Conservation (phyloP, 371 early-diverging fungal genomes). For the Coemansia sp. region DNA sequence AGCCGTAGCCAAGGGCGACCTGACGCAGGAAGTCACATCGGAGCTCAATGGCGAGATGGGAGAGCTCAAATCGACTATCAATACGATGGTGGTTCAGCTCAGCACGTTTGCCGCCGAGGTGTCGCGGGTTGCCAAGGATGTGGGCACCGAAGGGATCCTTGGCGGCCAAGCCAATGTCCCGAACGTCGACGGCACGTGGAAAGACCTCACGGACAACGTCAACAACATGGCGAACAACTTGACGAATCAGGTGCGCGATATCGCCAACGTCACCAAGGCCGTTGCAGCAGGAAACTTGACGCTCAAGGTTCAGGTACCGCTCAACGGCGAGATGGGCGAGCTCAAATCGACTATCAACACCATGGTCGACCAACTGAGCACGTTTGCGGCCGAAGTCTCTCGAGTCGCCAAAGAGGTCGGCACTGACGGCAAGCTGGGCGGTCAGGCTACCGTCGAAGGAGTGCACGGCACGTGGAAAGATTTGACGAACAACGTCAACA, state of each 20-base stretch:
- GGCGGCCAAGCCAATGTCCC: slow-evolving; percentile 63
- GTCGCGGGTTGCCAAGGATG: slow-evolving; percentile 41
- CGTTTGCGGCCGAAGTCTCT: slow-evolving; percentile 57
- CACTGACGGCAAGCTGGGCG: slow-evolving; percentile 61
- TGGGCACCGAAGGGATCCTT: slow-evolving; percentile 50
- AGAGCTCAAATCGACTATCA: slow-evolving; percentile 61
- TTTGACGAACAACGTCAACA: slow-evolving; percentile 57
- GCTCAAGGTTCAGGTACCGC: slow-evolving; percentile 57
- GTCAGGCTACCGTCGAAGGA: slow-evolving; percentile 58
- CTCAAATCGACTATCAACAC: slow-evolving; percentile 71
- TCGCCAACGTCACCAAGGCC: slow-evolving; percentile 48
- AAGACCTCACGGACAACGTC: slow-evolving; percentile 57
- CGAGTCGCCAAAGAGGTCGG: slow-evolving; percentile 68
- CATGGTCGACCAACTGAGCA: slow-evolving; percentile 61
- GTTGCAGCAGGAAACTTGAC: slow-evolving; percentile 58
- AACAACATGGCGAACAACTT: slow-evolving; percentile 62
- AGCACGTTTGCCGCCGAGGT: slow-evolving; percentile 61
- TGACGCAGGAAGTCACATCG: slow-evolving; percentile 57
- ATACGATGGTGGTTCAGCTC: slow-evolving; percentile 61
- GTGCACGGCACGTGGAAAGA: slow-evolving; percentile 55
- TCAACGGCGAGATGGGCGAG: slow-evolving; percentile 65
- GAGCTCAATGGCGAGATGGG: slow-evolving; percentile 52
- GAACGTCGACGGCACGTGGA: slow-evolving; percentile 53
- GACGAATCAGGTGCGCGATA: slow-evolving; percentile 48
- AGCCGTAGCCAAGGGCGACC: slow-evolving; percentile 56